Percentiles rank a stretch among this genome's conserved stretches.
These are phyloP conservation scores for Eimeria mitis DNA, from an alignment of 169 alveolate genomes.

Conservation along the genomic window DNA sequence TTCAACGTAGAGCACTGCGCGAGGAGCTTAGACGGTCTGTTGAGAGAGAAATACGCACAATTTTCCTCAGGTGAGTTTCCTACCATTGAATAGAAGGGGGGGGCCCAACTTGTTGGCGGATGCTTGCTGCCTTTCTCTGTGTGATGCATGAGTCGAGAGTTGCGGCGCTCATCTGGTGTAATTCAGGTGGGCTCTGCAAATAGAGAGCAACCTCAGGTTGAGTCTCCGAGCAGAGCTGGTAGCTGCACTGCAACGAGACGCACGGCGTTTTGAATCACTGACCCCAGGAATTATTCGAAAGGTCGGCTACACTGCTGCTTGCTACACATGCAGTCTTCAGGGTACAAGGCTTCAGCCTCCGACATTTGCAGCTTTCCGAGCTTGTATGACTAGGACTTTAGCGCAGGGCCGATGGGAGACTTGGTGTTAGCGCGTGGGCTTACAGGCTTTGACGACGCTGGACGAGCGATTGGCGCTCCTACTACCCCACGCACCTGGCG, in stretches of 20 bases:
- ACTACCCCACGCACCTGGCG: neutral
- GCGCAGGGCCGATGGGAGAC: neutral
- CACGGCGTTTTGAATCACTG: conserved; percentile 21
- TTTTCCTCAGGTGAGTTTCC: conserved; percentile 9
- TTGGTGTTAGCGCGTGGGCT: neutral
- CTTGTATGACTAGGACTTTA: neutral
- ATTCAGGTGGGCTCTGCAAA: conserved; percentile 40
- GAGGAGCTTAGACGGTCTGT: conserved; percentile 23
- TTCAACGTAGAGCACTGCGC: conserved; percentile 50
- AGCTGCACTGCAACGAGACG: conserved; percentile 35
- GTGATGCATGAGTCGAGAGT: neutral
- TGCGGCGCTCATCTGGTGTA: neutral
- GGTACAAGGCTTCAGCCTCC: neutral
- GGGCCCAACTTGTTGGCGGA: neutral
- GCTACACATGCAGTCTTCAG: neutral
- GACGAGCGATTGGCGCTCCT: conserved; percentile 25
- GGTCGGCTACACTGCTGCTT: neutral
- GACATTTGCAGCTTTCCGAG: neutral
- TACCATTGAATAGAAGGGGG: neutral
- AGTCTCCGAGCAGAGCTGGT: conserved; percentile 49
- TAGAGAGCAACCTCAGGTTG: conserved; percentile 21
- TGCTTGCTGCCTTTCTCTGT: neutral
- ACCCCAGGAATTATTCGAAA: conserved; percentile 7
- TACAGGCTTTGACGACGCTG: conserved; percentile 26
- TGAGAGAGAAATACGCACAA: conserved; percentile 24